Percentiles rank a stretch among this genome's conserved stretches.
Conservation (phyloP, 805 yeast genomes). For the Phaffomyces opuntiae region DNA sequence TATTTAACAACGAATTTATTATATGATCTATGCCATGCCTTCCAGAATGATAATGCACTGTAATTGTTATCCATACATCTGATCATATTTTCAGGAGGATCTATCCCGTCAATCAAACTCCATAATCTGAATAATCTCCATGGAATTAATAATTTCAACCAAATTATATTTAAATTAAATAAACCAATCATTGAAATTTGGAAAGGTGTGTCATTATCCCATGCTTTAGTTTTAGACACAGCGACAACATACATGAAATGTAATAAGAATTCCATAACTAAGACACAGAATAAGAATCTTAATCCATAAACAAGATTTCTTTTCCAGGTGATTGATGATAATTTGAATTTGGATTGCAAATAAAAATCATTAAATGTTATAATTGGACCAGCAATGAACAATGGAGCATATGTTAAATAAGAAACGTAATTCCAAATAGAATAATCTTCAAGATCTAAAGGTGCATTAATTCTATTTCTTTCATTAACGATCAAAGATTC, state of each 20-base stretch:
- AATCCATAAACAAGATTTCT: slow-evolving; percentile 55
- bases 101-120: slow-evolving; percentile 88
- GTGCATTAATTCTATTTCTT: slow-evolving; percentile 57
- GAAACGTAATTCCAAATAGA: slow-evolving; percentile 60
- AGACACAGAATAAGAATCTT: slow-evolving; percentile 63
- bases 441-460: slow-evolving; percentile 56
- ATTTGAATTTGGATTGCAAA: slow-evolving; percentile 56
- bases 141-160: slow-evolving; percentile 90
- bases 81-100: slow-evolving; percentile 97
- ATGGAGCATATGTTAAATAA: slow-evolving; percentile 77
- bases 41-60: slow-evolving; percentile 93
- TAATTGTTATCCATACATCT: slow-evolving; percentile 93
- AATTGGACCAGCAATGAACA: slow-evolving; percentile 93
- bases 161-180: slow-evolving; percentile 82
- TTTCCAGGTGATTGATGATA: slow-evolving; percentile 50
- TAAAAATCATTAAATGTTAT: slow-evolving; percentile 87
- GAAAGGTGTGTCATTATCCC: slow-evolving; percentile 85
- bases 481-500: slow-evolving; percentile 37
- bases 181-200: slow-evolving; percentile 93
- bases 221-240: slow-evolving; percentile 80
- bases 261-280: slow-evolving; percentile 82
- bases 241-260: slow-evolving; percentile 94
- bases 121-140: slow-evolving; percentile 95
- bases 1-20: slow-evolving; percentile 88
- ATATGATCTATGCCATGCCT: slow-evolving; percentile 96